phyloP scores from a whole-genome alignment of 2,329 filamentous ascomycete species.

The Talaromyces pinophilus region DNA sequence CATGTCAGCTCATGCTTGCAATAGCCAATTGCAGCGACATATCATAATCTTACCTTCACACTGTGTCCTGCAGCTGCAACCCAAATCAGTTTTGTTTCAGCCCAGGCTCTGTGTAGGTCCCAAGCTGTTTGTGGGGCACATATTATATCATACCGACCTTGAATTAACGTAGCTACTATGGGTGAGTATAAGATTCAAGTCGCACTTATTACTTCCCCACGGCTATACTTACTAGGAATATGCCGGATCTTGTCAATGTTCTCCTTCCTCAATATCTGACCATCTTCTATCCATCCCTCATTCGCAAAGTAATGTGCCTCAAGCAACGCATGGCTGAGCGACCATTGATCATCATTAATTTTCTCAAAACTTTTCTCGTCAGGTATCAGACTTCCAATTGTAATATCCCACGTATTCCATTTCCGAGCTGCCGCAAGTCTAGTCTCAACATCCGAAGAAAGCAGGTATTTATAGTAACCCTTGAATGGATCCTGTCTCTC shows the following conservation, averaged over 20 bases:
- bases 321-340: neutral
- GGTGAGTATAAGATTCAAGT: neutral
- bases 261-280: neutral
- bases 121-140: neutral
- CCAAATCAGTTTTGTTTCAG: neutral
- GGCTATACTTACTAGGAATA: neutral
- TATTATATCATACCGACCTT: neutral
- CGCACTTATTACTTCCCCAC: too few species aligned
- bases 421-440: neutral
- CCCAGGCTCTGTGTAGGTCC: neutral
- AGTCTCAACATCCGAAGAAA: neutral
- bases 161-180: neutral
- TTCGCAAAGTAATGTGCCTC: neutral
- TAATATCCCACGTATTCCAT: neutral
- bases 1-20: neutral
- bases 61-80: neutral
- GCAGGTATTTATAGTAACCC: neutral
- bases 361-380: neutral
- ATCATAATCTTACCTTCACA: neutral
- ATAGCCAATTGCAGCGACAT: neutral
- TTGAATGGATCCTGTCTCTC: neutral
- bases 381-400: neutral
- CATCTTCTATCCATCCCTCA: neutral
- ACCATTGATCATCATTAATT: neutral
- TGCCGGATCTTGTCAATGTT: neutral